Evolutionary conservation across 768 basidiomycete genomes (phyloP), one percentile per base, ranked within the genome.

Genomic region (Boletus tomentosulus): DNA sequence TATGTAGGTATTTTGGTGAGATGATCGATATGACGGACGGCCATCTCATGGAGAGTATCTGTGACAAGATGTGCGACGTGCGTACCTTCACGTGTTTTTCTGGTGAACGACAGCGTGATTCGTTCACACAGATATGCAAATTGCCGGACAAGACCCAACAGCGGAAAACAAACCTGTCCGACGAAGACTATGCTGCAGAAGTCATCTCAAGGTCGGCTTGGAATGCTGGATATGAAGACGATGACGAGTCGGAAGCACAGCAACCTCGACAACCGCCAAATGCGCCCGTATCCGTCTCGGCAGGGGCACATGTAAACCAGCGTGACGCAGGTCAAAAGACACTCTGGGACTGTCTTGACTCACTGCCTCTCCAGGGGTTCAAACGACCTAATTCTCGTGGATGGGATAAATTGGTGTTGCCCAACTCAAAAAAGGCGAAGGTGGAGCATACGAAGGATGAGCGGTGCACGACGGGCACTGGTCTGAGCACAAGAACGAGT

Each of bases 1-100:
- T 92, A 54, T 92, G 91, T 62, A 82, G 81, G 44, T 90, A 89
- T 65, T 92, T 93, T 58, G 91, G 87, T 1, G 91, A 92, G 68
- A 56, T 61, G 0, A 79, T 90, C 35, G 77, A 87, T 57, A 61
- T 70, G 7, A 67, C 62, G 11, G 76, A 86, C 57, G 59, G 72
- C 9, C 74, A 72, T 7, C 54, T 74, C 11, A 66, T 78, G 48
- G 76, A 75, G 51, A 62, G 62, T 4, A 83, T 87, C 59, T 93
- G 91, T 60, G 69, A 85, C 48, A 73, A 76, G 45, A 92, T 91
- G 88, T 93, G 91, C 61, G 91, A 93, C 65, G 90, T 90, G 62
- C 25, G 84, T 68, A 4, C 1, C 51, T 43, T 61, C 15, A 34
- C 49, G 5, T 38, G 19, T 5, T 27, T 10, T 13, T 19, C 8